Conservation (phyloP, 176 grass and related monocot genomes). For the Oryza glumipatula region DNA sequence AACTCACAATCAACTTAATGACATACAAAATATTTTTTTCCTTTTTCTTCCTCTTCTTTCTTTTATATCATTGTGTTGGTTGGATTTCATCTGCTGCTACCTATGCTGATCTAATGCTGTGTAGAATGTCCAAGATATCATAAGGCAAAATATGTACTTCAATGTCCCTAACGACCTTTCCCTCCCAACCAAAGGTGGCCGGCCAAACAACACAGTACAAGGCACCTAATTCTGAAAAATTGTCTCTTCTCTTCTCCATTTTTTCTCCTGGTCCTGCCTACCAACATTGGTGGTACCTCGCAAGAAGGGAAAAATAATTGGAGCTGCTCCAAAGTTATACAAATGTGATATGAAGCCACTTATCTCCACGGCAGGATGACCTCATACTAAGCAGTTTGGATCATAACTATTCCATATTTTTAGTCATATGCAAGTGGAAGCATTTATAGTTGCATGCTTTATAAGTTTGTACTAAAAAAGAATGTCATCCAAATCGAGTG, state of each 20-base stretch:
- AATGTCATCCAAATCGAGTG: not conserved
- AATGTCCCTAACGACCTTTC: not conserved
- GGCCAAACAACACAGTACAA: not conserved
- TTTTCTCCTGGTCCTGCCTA: not conserved
- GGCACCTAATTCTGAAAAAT: not conserved
- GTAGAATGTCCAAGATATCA: not conserved
- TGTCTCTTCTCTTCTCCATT: not conserved
- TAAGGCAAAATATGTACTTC: not conserved
- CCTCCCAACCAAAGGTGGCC: not conserved
- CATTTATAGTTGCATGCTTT: not conserved
- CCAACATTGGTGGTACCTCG: not conserved
- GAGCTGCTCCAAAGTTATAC: not conserved
- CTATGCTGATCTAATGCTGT: not conserved
- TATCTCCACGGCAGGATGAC: not conserved
- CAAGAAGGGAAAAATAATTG: not conserved
- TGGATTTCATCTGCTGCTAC: not conserved
- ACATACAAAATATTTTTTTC: not conserved
- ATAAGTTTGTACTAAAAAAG: not conserved
- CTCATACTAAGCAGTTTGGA: not conserved
- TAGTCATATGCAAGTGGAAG: not conserved
- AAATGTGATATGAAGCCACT: not conserved
- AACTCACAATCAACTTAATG: not conserved
- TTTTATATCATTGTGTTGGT: not conserved
- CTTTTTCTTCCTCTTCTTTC: not conserved
- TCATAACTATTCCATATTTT: not conserved